Base-by-base conservation (phyloP, 441 rosid species). In the Raphanus hybrid region DNA sequence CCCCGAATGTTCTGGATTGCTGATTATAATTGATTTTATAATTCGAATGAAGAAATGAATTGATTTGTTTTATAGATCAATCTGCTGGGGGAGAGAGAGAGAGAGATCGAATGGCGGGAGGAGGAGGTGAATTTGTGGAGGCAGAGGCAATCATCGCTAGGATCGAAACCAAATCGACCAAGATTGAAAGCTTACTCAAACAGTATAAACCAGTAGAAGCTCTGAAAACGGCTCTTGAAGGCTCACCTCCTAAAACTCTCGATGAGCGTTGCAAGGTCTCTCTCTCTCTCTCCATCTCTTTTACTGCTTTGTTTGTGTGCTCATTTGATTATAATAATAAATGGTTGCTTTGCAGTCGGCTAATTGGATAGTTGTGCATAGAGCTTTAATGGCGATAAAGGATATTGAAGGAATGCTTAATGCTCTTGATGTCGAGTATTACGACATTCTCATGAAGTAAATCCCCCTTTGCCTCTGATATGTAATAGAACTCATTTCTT, bases 391-490 rank as follows among this genome's bases (percentile, higher is more conserved):
- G 98, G 95, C 96, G 32, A 90, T 95, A 20, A 92, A 86, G 77
- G 98, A 95, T 84, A 84, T 91, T n/a, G 97, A 91, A 0, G 94
- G 90, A 43, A 87, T 95, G 90, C 81, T 92, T 35, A 85, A 88
- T 73, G 82, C 91, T 67, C 77, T 95, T 85, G 94, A 90, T 80
- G 88, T 88, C 0, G 94, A 91, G 88, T 95, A 91, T 87, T 92
- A 95, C 71, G 99, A 92, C 81, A 87, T 87, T 73, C 98, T 95
- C 59, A 94, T 91, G 99, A 95, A 92, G 99, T 91, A 84, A 85
- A 87, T 37, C 3, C 43, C 80, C 71, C 3, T 6, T 5, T 73
- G n/a, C n/a, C n/a, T n/a, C n/a, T n/a, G n/a, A n/a, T n/a, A n/a
- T n/a, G n/a, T n/a, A n/a, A n/a, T n/a, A n/a, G n/a, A n/a, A n/a